Percentiles rank a stretch among this genome's conserved stretches.
These are phyloP conservation scores for Jimgerdemannia lactiflua DNA, from an alignment of 192 early-diverging fungal genomes.

Conservation along the genomic window DNA sequence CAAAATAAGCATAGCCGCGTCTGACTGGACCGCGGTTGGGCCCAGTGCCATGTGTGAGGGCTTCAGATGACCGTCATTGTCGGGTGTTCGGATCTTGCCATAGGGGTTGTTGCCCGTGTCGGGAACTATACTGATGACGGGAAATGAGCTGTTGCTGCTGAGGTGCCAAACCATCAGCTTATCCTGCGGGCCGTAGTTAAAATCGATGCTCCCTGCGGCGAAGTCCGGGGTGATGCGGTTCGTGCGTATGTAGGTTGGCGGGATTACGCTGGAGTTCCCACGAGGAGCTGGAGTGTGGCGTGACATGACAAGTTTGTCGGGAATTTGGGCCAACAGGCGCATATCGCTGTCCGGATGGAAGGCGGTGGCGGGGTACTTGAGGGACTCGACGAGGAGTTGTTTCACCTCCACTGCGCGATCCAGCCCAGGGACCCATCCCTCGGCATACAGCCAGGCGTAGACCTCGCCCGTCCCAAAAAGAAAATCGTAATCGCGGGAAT, in stretches of 20 bases:
- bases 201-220: background rate
- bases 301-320: background rate
- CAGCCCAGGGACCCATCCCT: background rate
- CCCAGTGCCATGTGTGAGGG: background rate
- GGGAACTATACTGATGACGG: background rate
- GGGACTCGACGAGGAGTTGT: background rate
- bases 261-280: background rate
- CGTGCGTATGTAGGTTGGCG: background rate
- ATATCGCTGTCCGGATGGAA: background rate
- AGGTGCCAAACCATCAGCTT: background rate
- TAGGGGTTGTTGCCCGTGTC: background rate
- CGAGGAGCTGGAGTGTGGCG: background rate
- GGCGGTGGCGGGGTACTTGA: background rate
- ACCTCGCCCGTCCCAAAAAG: background rate
- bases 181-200: background rate
- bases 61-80: background rate
- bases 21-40: background rate
- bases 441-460: background rate
- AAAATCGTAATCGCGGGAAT: background rate
- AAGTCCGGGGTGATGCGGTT: background rate
- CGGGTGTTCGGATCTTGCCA: background rate
- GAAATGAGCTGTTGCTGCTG: background rate
- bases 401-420: background rate
- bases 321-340: background rate
- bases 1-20: background rate